Base-by-base conservation (phyloP, 2,329 filamentous ascomycete genomes). In the Zymoseptoria crescenta region DNA sequence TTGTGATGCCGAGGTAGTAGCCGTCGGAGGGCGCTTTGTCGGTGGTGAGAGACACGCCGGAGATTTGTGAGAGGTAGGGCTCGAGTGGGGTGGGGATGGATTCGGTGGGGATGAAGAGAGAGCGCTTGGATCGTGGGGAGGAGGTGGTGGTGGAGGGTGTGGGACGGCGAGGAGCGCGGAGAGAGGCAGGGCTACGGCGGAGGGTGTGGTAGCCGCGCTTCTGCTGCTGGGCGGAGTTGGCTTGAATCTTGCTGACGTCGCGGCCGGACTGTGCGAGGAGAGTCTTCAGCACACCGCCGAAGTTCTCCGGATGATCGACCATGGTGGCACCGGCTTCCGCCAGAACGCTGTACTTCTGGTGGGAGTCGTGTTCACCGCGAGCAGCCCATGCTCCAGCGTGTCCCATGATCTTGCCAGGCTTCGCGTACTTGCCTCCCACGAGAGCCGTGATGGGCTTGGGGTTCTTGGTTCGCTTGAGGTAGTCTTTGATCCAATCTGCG, bases 381-480 rank as follows among this genome's bases (percentile, higher is more conserved):
- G 84, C 80, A 56, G 80, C 78, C 77, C 88, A 89, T 13, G 89
- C 89, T 50, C 89, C 89, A 8, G 88, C 87, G 71, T 93, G 89
- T 8, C 89, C 89, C 87, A 92, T 91, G 50, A 90, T 81, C 21
- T 82, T 80, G 13, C 85, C 85, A 16, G 78, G 75, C 5, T 81
- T 80, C n/a, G 86, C 86, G 62, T 83, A 75, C 53, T 85, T 75
- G 4, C 89, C 88, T 29, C 83, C 87, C 28, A 92, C 79, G 5
- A 91, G 76, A 52, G 85, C 88, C 68, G 87, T 84, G 51, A 92
- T 88, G 0, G 89, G 88, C 83, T 91, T 91, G 0, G 86, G 85
- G 56, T 83, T 81, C 28, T 74, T 65, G 3, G 77, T 79, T 41
- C 81, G 79, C 59, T 76, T 77, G 30, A 77, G 78, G 69, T 91